Evolutionary conservation across 2,329 filamentous ascomycete species (phyloP).

Genomic region (Fusarium sp.): DNA sequence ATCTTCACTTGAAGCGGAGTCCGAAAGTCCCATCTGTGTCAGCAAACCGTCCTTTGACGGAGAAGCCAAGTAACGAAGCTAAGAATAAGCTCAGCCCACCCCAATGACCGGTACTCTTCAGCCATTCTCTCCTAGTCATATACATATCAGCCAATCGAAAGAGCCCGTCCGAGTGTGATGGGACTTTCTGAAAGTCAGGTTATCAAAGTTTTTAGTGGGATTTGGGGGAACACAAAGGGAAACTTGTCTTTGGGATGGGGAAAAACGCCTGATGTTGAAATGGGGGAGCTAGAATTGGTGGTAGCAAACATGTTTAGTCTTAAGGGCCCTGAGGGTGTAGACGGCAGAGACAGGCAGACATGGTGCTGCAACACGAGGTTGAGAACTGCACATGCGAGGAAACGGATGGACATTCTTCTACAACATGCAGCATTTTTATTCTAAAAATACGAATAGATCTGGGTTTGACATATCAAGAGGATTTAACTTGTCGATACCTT

Average conservation of each 20-base stretch:
- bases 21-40: not conserved
- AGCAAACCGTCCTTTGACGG: not conserved
- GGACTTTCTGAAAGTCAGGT: not conserved
- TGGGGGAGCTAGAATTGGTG: not conserved
- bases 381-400: not conserved
- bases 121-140: not conserved
- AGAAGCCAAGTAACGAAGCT: not conserved
- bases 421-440: too few species aligned
- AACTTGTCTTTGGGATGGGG: not conserved
- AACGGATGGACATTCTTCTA: not conserved
- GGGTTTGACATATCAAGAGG: too few species aligned
- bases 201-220: not conserved
- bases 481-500: not conserved
- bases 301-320: not conserved
- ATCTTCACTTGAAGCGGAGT: not conserved
- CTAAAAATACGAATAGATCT: not conserved
- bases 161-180: not conserved
- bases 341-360: not conserved
- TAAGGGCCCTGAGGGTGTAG: not conserved
- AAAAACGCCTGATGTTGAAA: not conserved
- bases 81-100: not conserved
- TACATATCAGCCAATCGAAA: not conserved
- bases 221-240: not conserved
- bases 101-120: not conserved
- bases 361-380: not conserved